Conservation (phyloP, 352 stramenopile species). For the Pythium angustatum region DNA sequence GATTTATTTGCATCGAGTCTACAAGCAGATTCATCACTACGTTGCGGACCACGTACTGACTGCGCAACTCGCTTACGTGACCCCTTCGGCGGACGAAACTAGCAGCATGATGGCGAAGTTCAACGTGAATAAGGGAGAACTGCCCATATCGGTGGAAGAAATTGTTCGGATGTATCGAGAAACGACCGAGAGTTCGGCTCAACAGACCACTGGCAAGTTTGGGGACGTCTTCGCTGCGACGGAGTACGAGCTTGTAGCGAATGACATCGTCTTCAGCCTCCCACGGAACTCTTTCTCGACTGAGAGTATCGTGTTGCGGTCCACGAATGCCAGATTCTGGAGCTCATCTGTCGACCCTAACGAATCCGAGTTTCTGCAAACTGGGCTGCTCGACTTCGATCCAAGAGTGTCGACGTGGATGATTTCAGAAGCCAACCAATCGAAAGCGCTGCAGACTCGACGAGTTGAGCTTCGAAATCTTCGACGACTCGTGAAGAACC, state of each 20-base stretch:
- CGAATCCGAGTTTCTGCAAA: constrained; percentile 75
- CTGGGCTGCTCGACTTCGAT: constrained; percentile 70
- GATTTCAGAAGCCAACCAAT: constrained; percentile 18
- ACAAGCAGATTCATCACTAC: constrained; percentile 87
- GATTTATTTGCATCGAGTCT: constrained; percentile 83
- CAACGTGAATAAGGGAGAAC: constrained; percentile 21
- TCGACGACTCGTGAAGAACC: constrained; percentile 78
- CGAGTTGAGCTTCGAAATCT: constrained; percentile 72
- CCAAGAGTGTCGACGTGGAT: constrained; percentile 25
- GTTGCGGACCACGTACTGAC: constrained; percentile 52
- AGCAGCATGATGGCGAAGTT: constrained; percentile 21
- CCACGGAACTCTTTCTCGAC: constrained; percentile 78
- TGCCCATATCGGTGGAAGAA: constrained; percentile 33
- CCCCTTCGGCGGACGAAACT: constrained; percentile 11
- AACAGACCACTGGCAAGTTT: neutral
- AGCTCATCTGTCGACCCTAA: constrained; percentile 62
- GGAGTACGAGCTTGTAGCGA: constrained; percentile 72
- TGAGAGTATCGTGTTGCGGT: constrained; percentile 74
- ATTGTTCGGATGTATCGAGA: constrained; percentile 33
- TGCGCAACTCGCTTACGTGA: neutral
- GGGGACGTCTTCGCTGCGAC: constrained; percentile 15
- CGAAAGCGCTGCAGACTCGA: constrained; percentile 60
- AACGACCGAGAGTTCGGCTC: constrained; percentile 3
- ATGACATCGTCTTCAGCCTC: constrained; percentile 80
- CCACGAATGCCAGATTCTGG: constrained; percentile 74